Evolutionary conservation across 176 grass and related monocot genomes (phyloP).

Genomic region (Chloris gayana): DNA sequence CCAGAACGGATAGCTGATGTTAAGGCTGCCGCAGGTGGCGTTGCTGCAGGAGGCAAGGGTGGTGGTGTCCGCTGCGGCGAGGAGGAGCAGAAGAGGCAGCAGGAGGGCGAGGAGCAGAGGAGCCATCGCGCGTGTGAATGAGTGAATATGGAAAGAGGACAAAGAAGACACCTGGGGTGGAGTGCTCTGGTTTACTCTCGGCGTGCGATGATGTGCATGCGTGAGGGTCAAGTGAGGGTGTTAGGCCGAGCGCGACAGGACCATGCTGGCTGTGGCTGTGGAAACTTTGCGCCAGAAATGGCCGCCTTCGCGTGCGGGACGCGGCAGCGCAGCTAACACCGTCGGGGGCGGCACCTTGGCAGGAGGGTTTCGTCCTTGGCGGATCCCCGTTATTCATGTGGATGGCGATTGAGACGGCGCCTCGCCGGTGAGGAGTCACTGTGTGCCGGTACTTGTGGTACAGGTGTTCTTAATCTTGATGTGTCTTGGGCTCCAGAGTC

Average conservation of each 20-base stretch:
- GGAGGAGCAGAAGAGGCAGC: not conserved
- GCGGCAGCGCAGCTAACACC: not conserved
- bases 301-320: not conserved
- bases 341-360: not conserved
- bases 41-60: not conserved
- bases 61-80: not conserved
- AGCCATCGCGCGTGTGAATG: not conserved
- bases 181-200: not conserved
- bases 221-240: constrained; percentile 11
- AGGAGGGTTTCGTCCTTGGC: not conserved
- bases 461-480: too few species aligned
- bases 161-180: not conserved
- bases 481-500: too few species aligned
- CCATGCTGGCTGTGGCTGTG: not conserved
- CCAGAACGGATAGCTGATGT: constrained; percentile 58
- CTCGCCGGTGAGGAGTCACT: not conserved
- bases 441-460: not conserved
- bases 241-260: not conserved
- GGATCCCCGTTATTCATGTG: not conserved
- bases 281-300: constrained; percentile 4
- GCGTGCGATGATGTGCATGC: not conserved
- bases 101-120: not conserved
- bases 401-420: not conserved
- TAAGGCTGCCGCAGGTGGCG: not conserved
- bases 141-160: not conserved